These are phyloP conservation scores for Jacaranda mimosifolia DNA, from an alignment of 257 asterid genomes.

Conservation along the genomic window DNA sequence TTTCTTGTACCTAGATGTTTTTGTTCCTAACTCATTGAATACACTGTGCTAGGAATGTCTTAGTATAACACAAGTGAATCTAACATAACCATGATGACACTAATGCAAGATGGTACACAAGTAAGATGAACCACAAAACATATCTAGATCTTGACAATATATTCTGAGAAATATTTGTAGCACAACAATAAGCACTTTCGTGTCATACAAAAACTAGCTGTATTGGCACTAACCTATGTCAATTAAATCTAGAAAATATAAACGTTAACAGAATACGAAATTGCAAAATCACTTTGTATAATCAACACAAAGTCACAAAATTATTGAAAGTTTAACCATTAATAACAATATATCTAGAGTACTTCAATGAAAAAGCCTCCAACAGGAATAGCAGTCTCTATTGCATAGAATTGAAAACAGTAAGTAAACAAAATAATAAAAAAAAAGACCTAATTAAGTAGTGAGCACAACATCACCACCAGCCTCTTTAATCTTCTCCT, in stretches of 20 bases:
- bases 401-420: conserved; percentile 16
- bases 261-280: neutral
- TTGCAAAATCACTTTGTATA: neutral
- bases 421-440: conserved; percentile 8
- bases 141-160: neutral
- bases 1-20: no score
- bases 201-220: no score
- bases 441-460: conserved; percentile 50
- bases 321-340: conserved; percentile 16
- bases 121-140: neutral
- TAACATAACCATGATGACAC: no score
- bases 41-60: no score
- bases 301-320: neutral
- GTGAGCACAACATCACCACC: conserved; percentile 76
- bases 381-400: conserved; percentile 28
- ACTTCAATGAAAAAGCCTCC: conserved; percentile 8
- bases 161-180: neutral
- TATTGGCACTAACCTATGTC: neutral
- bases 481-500: conserved; percentile 73
- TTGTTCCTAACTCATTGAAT: no score
- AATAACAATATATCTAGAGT: conserved; percentile 26
- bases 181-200: neutral
- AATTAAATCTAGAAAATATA: neutral
- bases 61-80: no score
- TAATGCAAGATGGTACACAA: neutral